These are phyloP conservation scores for Komagataella kurtzmanii DNA, from an alignment of 805 yeast species.

Conservation along the genomic window DNA sequence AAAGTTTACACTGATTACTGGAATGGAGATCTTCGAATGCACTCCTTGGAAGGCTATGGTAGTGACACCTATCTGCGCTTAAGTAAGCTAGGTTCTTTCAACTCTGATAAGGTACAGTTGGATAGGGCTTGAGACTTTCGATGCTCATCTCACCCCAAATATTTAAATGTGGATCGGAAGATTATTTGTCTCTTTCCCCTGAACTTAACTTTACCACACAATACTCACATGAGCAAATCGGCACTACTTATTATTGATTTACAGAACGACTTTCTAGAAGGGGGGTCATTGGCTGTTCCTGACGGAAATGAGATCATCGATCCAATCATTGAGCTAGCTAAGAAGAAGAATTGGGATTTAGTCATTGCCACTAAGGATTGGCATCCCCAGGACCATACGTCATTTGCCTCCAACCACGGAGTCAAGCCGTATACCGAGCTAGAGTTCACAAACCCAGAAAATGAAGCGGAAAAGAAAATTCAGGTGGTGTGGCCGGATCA, in stretches of 20 bases:
- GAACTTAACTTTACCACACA: background rate
- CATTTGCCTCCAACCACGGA: slow-evolving; percentile 65
- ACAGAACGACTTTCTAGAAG: slow-evolving; percentile 77
- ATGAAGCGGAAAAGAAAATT: slow-evolving; percentile 8
- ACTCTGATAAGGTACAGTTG: slow-evolving; percentile 47
- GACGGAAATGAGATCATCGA: slow-evolving; percentile 48
- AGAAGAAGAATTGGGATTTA: slow-evolving; percentile 39
- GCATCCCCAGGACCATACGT: slow-evolving; percentile 72
- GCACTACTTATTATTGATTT: slow-evolving; percentile 72
- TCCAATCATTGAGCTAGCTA: slow-evolving; percentile 32
- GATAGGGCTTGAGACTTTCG: slow-evolving; percentile 40
- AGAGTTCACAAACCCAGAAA: slow-evolving; percentile 36
- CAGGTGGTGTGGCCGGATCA: slow-evolving; percentile 84
- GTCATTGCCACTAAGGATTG: slow-evolving; percentile 74
- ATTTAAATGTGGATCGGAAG: background rate
- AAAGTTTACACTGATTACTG: slow-evolving; percentile 91
- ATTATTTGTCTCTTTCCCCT: background rate
- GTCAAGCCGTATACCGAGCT: slow-evolving; percentile 35
- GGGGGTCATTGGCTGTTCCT: slow-evolving; percentile 64
- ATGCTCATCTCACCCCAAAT: background rate
- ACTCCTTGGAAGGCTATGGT: slow-evolving; percentile 83
- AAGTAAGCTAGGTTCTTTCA: slow-evolving; percentile 56
- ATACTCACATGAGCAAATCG: slow-evolving; percentile 9
- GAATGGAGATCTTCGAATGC: slow-evolving; percentile 83
- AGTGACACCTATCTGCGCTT: slow-evolving; percentile 75